Conservation (phyloP, 2,329 filamentous ascomycete species). For the Aureobasidium mangrovei region DNA sequence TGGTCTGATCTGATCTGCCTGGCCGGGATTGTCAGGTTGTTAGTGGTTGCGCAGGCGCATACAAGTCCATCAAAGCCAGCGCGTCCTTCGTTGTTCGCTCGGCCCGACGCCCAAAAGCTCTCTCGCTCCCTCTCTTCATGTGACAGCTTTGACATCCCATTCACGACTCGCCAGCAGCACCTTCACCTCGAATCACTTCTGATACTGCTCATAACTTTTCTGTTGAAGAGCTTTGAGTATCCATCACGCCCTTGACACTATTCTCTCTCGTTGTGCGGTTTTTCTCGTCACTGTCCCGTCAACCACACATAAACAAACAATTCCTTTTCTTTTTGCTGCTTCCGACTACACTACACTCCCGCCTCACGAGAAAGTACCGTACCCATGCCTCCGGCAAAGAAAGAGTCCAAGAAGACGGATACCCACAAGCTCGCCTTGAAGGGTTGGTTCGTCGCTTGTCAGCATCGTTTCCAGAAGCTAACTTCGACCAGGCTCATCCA, state of each 20-base stretch:
- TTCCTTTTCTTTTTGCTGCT: background rate
- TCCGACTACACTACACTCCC: slow-evolving; percentile 1
- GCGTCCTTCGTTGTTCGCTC: background rate
- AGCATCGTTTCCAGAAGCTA: background rate
- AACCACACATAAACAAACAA: slow-evolving; percentile 11
- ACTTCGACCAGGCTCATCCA: slow-evolving; percentile 52
- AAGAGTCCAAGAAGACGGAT: slow-evolving; percentile 59
- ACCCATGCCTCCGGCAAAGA: slow-evolving; percentile 10
- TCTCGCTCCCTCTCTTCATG: background rate
- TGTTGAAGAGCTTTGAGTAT: background rate
- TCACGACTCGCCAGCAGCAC: slow-evolving; percentile 6
- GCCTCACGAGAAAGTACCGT: background rate
- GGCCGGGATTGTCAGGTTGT: background rate
- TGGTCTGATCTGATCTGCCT: background rate
- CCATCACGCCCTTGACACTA: too few relatives aligned
- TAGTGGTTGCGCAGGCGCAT: too few relatives aligned
- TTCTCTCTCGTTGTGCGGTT: background rate
- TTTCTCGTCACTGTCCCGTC: background rate
- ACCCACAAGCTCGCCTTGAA: slow-evolving; percentile 90
- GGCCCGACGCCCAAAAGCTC: slow-evolving; percentile 2
- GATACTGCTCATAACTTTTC: background rate
- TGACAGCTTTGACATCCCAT: background rate
- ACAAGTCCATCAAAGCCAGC: too few relatives aligned
- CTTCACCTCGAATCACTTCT: too few relatives aligned
- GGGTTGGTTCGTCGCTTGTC: slow-evolving; percentile 41